These are phyloP conservation scores for Xylaria venustula DNA, from an alignment of 495 filamentous ascomycete species.

Conservation along the genomic window DNA sequence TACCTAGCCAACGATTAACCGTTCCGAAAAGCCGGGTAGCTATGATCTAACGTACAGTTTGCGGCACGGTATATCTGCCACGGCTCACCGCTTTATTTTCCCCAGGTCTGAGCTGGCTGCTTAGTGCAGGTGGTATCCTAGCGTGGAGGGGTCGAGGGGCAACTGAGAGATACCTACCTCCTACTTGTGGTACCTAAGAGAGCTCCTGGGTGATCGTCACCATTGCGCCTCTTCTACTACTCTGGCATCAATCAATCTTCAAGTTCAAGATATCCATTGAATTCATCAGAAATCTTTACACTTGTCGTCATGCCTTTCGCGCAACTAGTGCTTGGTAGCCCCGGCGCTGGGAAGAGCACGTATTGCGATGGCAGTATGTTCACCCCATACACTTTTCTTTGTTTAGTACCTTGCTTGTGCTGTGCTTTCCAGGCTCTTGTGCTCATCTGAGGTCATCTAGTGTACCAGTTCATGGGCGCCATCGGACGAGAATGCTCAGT, in stretches of 20 bases:
- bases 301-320: slow-evolving; percentile 47
- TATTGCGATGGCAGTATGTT: slow-evolving; percentile 86
- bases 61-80: background rate
- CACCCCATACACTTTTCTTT: background rate
- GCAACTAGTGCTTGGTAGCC: slow-evolving; percentile 87
- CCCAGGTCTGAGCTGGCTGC: background rate
- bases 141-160: slow-evolving; percentile 26
- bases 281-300: too few species aligned
- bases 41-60: background rate
- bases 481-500: slow-evolving; percentile 92
- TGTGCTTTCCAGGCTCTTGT: background rate
- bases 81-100: slow-evolving; percentile 22
- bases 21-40: too few species aligned
- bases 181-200: background rate
- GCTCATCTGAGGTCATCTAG: slow-evolving; percentile 25
- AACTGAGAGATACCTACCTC: slow-evolving; percentile 6
- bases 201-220: background rate
- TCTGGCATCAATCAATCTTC: background rate
- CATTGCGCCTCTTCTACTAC: background rate
- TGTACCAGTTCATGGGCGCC: slow-evolving; percentile 95
- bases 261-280: background rate
- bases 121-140: background rate
- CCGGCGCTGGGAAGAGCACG: slow-evolving; percentile 93
- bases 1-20: too few species aligned
- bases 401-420: background rate